Evolutionary conservation across 768 basidiomycete species (phyloP), one percentile per base, ranked within the genome.

Genomic region (Psilocybe cyanescens): DNA sequence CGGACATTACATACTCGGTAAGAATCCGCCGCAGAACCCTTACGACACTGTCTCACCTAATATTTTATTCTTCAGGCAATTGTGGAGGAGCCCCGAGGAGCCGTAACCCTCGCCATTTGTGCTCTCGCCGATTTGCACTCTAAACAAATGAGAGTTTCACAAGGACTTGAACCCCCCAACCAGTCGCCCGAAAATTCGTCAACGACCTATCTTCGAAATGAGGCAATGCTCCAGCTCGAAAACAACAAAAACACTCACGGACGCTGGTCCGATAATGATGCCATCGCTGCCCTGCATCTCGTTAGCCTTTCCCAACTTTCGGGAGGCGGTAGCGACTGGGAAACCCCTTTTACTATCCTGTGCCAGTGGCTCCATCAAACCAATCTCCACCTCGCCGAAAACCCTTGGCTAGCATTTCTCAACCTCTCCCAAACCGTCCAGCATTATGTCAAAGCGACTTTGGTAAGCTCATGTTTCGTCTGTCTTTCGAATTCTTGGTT

Each of bases 271-370:
- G 90, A 90, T 60, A 79, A 79, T 51, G 91, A 94, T 66, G 93
- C 90, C 8, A 81, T 89, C 64, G 92, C 93, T 3, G 91, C 93
- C 4, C 70, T 92, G 46, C 91, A 92, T 72, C 83, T 95, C 63
- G 81, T 92, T 61, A 85, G 82, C 67, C 92, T 87, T 72, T 89
- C 88, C 47, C 79, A 90, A 61, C 76, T 93, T 70, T 87, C 86
- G 2, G 89, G 89, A 56, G 86, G 90, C 37, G 75, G 78, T 55
- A 83, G 81, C 16, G 85, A 88, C 66, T 95, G 93, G 93, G 83
- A 83, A 61, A 76, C 79, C 5, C 85, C 89, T 64, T 85, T 94
- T 68, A 79, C 82, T 41, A 81, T 92, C 19, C 86, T 91, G 49
- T 83, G 83, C 66, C 90, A 93, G 61, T 94, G 93, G 93, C 77